Conservation (phyloP, 208 protist species). For the Leishmania gerbilli region DNA sequence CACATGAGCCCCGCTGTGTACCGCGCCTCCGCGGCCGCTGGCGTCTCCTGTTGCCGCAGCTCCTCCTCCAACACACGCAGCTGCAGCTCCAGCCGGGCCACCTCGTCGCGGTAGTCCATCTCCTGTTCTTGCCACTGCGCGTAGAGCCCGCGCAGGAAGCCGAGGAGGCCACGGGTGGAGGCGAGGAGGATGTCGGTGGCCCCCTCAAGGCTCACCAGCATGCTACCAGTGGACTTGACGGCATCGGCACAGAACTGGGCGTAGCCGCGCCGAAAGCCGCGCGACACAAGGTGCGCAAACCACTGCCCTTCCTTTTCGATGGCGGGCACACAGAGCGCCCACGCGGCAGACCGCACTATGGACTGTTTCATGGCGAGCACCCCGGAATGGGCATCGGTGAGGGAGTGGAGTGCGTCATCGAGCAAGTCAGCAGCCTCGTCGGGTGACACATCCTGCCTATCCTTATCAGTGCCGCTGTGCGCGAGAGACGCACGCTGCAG, state of each 20-base stretch:
- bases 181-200: conserved; percentile 56
- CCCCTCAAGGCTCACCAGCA: conserved; percentile 61
- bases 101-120: conserved; percentile 67
- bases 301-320: conserved; percentile 64
- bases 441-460: neutral
- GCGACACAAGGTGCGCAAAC: conserved; percentile 54
- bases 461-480: neutral
- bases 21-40: conserved; percentile 50
- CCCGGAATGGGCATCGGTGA: conserved; percentile 28
- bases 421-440: conserved; percentile 8
- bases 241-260: conserved; percentile 40
- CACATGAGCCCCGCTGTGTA: conserved; percentile 60
- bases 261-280: conserved; percentile 44
- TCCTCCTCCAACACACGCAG: conserved; percentile 35
- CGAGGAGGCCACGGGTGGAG: conserved; percentile 37
- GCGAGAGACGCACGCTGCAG: conserved; percentile 42
- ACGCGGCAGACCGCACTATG: conserved; percentile 6
- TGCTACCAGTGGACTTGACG: conserved; percentile 45
- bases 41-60: conserved; percentile 52
- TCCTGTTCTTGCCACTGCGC: conserved; percentile 50
- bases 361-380: conserved; percentile 12
- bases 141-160: conserved; percentile 59
- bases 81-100: conserved; percentile 56
- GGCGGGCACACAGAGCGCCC: conserved; percentile 25
- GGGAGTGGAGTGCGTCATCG: conserved; percentile 40